A percentile compares a stretch with the other conserved stretches of the same genome.
Conservation (phyloP, 164 flowering plant genomes). For the Malania oleifera region DNA sequence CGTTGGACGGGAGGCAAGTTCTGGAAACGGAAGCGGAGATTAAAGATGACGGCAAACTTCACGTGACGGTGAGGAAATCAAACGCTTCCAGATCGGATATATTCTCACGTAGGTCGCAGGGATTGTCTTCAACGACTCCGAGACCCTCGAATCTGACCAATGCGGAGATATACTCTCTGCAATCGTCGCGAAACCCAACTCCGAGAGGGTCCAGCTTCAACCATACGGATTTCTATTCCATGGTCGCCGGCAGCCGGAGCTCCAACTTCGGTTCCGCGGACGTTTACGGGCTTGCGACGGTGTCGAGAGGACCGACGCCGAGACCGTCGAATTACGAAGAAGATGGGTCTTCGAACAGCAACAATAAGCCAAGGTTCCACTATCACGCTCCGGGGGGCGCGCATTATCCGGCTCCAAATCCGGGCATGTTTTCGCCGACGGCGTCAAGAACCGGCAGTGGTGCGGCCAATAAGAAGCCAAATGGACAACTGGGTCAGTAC, state of each 20-base stretch:
- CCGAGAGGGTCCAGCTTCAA: constrained; percentile 86
- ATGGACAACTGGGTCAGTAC: constrained; percentile 30
- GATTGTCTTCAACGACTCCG: constrained; percentile 60
- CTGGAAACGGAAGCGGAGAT: constrained; percentile 78
- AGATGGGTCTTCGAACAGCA: constrained; percentile 20
- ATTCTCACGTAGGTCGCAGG: constrained; percentile 65
- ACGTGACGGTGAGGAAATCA: constrained; percentile 76
- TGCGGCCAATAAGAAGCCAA: constrained; percentile 30
- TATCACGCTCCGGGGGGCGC: constrained; percentile 18
- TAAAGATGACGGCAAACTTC: constrained; percentile 77
- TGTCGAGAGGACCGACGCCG: constrained; percentile 69
- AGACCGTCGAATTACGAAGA: constrained; percentile 81
- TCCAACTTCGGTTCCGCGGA: constrained; percentile 64
- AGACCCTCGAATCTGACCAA: constrained; percentile 75
- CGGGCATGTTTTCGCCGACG: constrained; percentile 77
- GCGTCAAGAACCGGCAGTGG: constrained; percentile 21
- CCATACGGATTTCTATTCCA: constrained; percentile 79
- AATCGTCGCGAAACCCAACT: constrained; percentile 73
- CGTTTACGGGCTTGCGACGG: constrained; percentile 35
- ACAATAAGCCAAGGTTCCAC: constrained; percentile 33
- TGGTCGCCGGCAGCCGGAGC: constrained; percentile 53
- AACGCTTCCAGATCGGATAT: constrained; percentile 83
- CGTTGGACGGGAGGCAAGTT: constrained; percentile 67
- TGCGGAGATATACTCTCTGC: constrained; percentile 82
- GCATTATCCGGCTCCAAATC: constrained; percentile 78